Base-by-base conservation (phyloP, 176 grass and related monocot species). In the Cenchrus fungigraminus region DNA sequence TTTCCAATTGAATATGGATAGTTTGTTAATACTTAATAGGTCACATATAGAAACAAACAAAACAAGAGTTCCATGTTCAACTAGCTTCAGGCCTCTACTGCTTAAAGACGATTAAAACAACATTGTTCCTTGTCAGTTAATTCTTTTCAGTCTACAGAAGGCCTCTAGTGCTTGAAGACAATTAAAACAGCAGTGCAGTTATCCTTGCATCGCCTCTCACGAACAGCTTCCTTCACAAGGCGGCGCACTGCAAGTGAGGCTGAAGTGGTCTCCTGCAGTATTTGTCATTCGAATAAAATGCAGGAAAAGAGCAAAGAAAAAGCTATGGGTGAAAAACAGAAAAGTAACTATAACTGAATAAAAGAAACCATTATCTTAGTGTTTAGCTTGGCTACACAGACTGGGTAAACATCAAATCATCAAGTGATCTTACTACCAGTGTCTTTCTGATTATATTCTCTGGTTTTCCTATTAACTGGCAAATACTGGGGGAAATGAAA, bases 181-280 rank as follows among this genome's bases (percentile, higher is more conserved):
- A 94, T 92, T 61, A 98, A 72, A 28, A 98, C 81, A 60, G 96
- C 93, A 6, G 96, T 94, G 86, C 96, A 95, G 67, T 98, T 98
- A 85, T 98, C 96, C 85, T 94, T 98, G 83, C 96, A 98, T 40
- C 89, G 87, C 80, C 96, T 87, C 74, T 98, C 96, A 11, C 93
- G 93, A 19, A 98, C 65, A 74, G 91, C 96, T 88, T 98, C 96
- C 71, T 87, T 92, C 60, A 94, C 93, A 1, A 98, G 89, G 59
- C 91, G 93, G 22, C 96, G 87, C 47, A 91, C 93, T 12, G 91
- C 93, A 1, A 85, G 60, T 2, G 89, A 81, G 19, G 89, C 91
- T 16, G 93, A 98, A 70, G 89, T 82, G 5, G 89, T 95, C 57
- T 94, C 93, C 96, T 97, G 66, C 67, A 82, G 63, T 75, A 40